phyloP scores from a whole-genome alignment of 148 eudicot genomes.

The Persicaria maculosa region DNA sequence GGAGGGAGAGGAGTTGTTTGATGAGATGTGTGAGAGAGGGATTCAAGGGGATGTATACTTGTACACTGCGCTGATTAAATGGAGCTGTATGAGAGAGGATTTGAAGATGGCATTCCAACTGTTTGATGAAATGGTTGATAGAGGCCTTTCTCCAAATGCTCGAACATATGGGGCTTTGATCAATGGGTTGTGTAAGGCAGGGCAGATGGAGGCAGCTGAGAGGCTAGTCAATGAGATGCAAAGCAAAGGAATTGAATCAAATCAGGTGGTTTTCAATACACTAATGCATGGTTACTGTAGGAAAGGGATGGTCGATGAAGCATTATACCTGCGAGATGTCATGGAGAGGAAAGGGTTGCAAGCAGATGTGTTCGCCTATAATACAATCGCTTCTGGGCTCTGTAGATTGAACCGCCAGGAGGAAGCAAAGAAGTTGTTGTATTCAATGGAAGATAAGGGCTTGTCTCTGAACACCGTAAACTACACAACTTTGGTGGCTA shows the following conservation, averaged over 20 bases:
- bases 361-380: conserved; percentile 49
- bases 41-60: conserved; percentile 43
- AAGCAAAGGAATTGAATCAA: conserved; percentile 55
- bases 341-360: conserved; percentile 68
- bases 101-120: conserved; percentile 53
- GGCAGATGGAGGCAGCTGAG: conserved; percentile 66
- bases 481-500: conserved; percentile 58
- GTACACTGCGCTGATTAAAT: conserved; percentile 55
- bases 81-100: conserved; percentile 42
- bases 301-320: conserved; percentile 64
- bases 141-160: conserved; percentile 48
- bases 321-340: conserved; percentile 33
- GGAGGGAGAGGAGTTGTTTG: conserved; percentile 46
- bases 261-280: conserved; percentile 57
- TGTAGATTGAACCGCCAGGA: conserved; percentile 50
- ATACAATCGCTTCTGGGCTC: conserved; percentile 60
- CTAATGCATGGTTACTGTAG: conserved; percentile 69
- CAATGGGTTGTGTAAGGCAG: conserved; percentile 66
- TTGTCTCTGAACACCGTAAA: conserved; percentile 41
- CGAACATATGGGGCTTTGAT: conserved; percentile 71
- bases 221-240: conserved; percentile 67
- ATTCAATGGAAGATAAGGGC: conserved; percentile 61
- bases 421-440: conserved; percentile 60
- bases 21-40: conserved; percentile 47
- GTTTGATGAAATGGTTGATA: conserved; percentile 68